These are phyloP conservation scores for Pascua sp. DNA, from an alignment of 1,284 basidiomycete species.

Conservation along the genomic window DNA sequence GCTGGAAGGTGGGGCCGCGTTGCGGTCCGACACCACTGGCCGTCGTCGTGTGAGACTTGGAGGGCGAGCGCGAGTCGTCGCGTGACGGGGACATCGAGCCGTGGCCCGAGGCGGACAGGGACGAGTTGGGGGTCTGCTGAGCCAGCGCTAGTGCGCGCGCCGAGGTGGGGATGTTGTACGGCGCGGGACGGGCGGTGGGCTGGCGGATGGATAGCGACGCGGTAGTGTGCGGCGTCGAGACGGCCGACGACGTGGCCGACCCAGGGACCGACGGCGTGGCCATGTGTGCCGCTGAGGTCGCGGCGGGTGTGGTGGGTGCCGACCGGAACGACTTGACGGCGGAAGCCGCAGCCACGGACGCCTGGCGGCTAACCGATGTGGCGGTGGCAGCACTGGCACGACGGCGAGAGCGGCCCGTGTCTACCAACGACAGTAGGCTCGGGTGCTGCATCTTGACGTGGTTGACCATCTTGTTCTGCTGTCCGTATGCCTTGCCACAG, in stretches of 20 bases:
- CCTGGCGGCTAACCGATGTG: background rate
- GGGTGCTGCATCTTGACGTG: conserved; percentile 24
- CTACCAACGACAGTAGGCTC: conserved; percentile 7
- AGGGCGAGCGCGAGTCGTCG: no score
- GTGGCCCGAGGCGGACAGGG: no score
- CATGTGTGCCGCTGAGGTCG: background rate
- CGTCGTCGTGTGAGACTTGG: no score
- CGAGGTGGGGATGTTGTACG: background rate
- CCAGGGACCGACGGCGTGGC: background rate
- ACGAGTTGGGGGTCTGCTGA: no score
- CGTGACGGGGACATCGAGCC: no score
- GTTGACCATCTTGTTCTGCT: conserved; percentile 26
- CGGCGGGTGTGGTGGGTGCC: background rate
- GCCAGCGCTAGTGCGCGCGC: no score
- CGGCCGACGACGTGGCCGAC: background rate
- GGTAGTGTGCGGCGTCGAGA: conserved; percentile 1
- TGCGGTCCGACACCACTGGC: no score
- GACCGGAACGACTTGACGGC: background rate
- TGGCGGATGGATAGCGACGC: background rate
- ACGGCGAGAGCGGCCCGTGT: conserved; percentile 13
- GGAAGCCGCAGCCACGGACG: conserved; percentile 1
- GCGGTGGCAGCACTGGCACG: background rate
- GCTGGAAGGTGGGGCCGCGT: no score
- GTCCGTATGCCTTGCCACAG: conserved; percentile 23
- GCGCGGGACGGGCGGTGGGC: background rate